Base-by-base conservation (phyloP, 495 filamentous ascomycete species). In the Daldinia loculata region DNA sequence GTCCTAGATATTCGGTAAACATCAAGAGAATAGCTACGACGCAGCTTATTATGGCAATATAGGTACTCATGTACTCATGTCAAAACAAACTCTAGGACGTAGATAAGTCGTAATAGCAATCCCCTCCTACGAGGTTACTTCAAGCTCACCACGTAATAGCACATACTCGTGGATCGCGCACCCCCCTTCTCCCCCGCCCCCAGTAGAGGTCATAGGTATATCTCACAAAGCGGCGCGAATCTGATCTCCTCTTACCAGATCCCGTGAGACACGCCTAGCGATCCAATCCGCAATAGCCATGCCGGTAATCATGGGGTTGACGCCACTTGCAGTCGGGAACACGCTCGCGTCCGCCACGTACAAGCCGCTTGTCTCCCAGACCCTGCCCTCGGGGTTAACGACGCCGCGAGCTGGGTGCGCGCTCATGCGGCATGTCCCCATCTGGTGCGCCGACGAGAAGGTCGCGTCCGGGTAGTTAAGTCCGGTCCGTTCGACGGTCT, bases 271-370 rank as follows among this genome's bases (percentile, higher is more conserved):
- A 1, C 84, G 83, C 77, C 82, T 77, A 6, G 84, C 84, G 29
- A 91, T 86, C 82, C 84, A 86, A 63, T 91, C 86, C 27, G 89
- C 84, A 70, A 97, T 93, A 3, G 89, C 93, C 93, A 97, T 95
- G 62, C 85, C 90, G 50, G 93, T 97, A 36, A 97, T 81, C 94
- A 97, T 97, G 3, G 94, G 95, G 77, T 97, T 97, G 11, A 96
- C 94, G 5, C 95, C 95, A 70, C 90, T 93, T 5, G 94, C 93
- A 62, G 89, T 92, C 0, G 95, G 95, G 69, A 97, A 93, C 0
- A 97, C 89, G 70, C 93, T 96, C 29, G 93, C 91, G 82, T 98
- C 95, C 2, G 89, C 86, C 2, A 97, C 89, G 74, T 90, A 95
- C 70, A 97, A 65, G 0, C 88, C 89, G 52, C 90, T 80, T 0